Evolutionary conservation across 352 stramenopile species (phyloP).

Genomic region (Phytophthora syringae): DNA sequence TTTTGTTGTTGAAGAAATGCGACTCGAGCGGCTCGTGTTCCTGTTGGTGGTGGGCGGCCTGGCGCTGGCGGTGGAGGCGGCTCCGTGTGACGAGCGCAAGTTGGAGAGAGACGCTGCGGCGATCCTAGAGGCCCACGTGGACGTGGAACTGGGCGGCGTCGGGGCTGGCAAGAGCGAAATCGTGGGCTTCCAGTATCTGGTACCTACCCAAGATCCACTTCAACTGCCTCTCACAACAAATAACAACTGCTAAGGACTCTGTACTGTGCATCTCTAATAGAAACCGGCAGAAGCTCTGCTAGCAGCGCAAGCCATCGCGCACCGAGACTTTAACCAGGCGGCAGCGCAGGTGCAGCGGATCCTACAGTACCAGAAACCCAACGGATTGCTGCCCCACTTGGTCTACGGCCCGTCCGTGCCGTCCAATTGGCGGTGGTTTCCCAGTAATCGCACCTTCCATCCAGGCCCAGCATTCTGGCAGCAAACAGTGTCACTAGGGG

Average conservation of each 20-base stretch:
- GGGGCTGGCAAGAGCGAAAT: constrained; percentile 47
- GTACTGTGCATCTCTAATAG: too few relatives aligned
- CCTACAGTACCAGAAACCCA: constrained; percentile 59
- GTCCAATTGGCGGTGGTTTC: constrained; percentile 52
- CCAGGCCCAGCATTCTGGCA: constrained; percentile 82
- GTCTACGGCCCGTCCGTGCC: constrained; percentile 84
- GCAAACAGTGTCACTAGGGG: background rate
- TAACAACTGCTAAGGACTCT: too few relatives aligned
- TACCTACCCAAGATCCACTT: constrained; percentile 15
- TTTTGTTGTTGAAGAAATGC: too few relatives aligned
- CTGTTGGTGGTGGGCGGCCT: constrained; percentile 12
- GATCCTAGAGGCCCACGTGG: constrained; percentile 55
- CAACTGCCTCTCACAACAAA: background rate
- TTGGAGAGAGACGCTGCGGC: constrained; percentile 52
- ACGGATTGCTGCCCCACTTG: constrained; percentile 71
- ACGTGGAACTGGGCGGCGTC: constrained; percentile 78
- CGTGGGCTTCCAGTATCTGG: constrained; percentile 84
- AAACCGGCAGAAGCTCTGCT: constrained; percentile 83
- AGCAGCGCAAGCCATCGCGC: constrained; percentile 79
- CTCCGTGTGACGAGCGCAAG: constrained; percentile 52
- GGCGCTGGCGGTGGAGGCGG: constrained; percentile 8
- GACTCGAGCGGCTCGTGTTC: constrained; percentile 6
- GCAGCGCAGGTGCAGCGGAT: constrained; percentile 72
- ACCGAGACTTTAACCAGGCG: constrained; percentile 74
- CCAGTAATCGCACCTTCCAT: constrained; percentile 74